These are phyloP conservation scores for Petasospora rhodanensis DNA, from an alignment of 1,139 yeast species.

Conservation along the genomic window DNA sequence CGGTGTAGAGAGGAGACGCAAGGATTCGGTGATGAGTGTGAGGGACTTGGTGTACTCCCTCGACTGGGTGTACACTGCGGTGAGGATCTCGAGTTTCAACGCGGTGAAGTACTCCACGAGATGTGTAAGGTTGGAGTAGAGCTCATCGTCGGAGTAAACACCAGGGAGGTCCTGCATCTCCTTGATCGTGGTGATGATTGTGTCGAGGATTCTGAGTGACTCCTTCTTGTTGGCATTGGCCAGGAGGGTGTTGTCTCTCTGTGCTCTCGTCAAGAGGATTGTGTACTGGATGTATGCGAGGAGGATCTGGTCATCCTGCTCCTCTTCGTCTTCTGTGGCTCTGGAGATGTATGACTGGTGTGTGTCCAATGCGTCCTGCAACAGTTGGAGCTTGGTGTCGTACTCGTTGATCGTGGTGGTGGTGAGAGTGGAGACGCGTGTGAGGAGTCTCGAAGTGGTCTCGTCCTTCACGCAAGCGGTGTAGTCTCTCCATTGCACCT, in stretches of 20 bases:
- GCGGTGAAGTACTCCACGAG: conserved; percentile 45
- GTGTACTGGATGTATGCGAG: conserved; percentile 72
- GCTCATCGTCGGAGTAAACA: conserved; percentile 77
- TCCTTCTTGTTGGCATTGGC: conserved; percentile 18
- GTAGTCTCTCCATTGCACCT: conserved; percentile 69
- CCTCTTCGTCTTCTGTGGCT: conserved; percentile 38
- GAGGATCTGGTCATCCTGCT: conserved; percentile 60
- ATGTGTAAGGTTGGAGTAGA: conserved; percentile 48
- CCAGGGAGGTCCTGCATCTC: conserved; percentile 82
- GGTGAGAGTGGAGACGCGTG: conserved; percentile 27
- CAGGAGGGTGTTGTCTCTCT: conserved; percentile 51
- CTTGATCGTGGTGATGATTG: conserved; percentile 35
- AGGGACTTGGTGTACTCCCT: conserved; percentile 51
- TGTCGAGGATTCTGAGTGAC: conserved; percentile 22
- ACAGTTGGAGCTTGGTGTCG: conserved; percentile 44
- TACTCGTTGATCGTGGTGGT: conserved; percentile 32
- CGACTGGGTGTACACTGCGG: conserved; percentile 44
- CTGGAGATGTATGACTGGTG: conserved; percentile 47
- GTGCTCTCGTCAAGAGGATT: conserved; percentile 58
- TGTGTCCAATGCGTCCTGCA: conserved; percentile 52
- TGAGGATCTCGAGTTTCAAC: conserved; percentile 41
- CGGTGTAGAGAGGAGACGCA: too few relatives aligned
- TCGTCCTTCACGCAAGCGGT: conserved; percentile 66
- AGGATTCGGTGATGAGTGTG: too few relatives aligned
- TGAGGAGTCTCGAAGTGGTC: conserved; percentile 59